Base-by-base conservation (phyloP, 2,329 filamentous ascomycete genomes). In the Arthrobotrys megalospora region DNA sequence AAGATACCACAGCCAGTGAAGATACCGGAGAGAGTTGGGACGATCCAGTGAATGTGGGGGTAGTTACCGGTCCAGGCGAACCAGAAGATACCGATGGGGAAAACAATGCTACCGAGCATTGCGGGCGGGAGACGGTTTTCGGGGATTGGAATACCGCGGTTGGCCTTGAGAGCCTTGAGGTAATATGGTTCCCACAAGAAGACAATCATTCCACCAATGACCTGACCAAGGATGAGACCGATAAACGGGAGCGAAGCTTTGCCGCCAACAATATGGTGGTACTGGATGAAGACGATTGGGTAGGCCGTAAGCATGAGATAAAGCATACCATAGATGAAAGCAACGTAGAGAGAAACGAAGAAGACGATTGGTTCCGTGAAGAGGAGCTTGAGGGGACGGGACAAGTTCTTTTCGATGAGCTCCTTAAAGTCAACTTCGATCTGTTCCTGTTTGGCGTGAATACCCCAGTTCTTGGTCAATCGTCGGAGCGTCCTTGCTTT, bases 231-330 rank as follows among this genome's bases (percentile, higher is more conserved):
- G 64, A 96, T 89, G 91, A 97, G 93, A 68, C 93, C 94, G 81
- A 97, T 93, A 84, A 94, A 97, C 4, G 93, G 90, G 4, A 97
- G 87, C 3, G 80, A 76, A 38, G 64, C 66, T 10, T 80, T 69
- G 1, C 93, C 94, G 8, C 73, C 67, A 6, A 14, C 16, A 86
- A 95, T 91, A 80, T 88, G 87, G 83, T 97, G 91, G 3, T 94
- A 87, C 32, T 87, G 86, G 79, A 91, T 86, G 85, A 96, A 97
- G 58, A 96, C 91, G 52, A 96, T 88, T 0, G 92, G 91, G 81
- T 96, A 96, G 0, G 93, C 92, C 0, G 93, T 94, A 65, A 97
- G 87, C 86, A 96, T 96, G 28, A 95, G 90, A 82, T 96, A 97
- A 0, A 97, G 88, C 0, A 96, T 86, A 5, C 88, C 91, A 82